Percentiles rank a stretch among this genome's conserved stretches.
Evolutionary conservation across 805 yeast genomes (phyloP).

Genomic region (Wickerhamiella vanderwaltii): DNA sequence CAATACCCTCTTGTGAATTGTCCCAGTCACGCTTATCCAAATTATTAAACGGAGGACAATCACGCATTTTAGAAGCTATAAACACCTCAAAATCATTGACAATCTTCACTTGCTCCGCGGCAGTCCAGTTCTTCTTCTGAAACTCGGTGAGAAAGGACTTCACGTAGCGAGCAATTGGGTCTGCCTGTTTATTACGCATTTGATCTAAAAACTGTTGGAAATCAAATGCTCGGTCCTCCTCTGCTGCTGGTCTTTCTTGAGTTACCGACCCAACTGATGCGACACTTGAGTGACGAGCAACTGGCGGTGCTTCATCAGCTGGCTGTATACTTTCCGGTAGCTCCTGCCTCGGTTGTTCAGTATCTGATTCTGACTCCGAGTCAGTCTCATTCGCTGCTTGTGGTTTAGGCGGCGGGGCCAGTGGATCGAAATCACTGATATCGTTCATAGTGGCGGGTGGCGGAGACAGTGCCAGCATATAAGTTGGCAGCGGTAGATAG

Average conservation of each 20-base stretch:
- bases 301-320: neutral
- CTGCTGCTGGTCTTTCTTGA: slow-evolving; percentile 16
- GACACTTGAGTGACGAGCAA: neutral
- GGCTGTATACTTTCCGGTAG: too few relatives aligned
- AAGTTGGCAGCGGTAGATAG: too few relatives aligned
- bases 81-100: slow-evolving; percentile 66
- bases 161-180: slow-evolving; percentile 76
- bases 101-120: slow-evolving; percentile 66
- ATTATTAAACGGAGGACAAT: slow-evolving; percentile 60
- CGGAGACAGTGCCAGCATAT: too few relatives aligned
- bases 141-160: slow-evolving; percentile 76
- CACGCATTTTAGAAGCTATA: slow-evolving; percentile 32
- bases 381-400: neutral
- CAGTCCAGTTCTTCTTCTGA: slow-evolving; percentile 52
- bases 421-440: slow-evolving; percentile 24
- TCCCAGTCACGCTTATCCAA: slow-evolving; percentile 48
- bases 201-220: slow-evolving; percentile 69
- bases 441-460: slow-evolving; percentile 2
- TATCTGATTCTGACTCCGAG: neutral
- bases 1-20: slow-evolving; percentile 82
- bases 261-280: slow-evolving; percentile 1
- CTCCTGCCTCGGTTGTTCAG: neutral
- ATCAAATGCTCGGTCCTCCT: slow-evolving; percentile 44
- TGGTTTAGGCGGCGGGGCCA: slow-evolving; percentile 13
- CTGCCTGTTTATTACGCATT: slow-evolving; percentile 64